phyloP scores from a whole-genome alignment of 2,329 filamentous ascomycete genomes.

The Botrytis paeoniae region DNA sequence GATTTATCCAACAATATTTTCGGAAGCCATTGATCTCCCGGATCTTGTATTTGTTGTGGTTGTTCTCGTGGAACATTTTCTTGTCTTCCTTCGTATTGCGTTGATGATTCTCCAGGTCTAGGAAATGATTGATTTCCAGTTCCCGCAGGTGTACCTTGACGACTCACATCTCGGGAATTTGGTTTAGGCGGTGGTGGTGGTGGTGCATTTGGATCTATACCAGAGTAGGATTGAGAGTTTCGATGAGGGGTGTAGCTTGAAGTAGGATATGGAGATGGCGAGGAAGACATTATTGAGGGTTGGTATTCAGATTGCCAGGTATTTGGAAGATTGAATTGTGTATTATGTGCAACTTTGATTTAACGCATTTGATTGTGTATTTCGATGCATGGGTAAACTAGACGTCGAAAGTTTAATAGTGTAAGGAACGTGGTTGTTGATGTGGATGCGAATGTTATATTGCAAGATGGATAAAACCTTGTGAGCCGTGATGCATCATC shows the following conservation, averaged over 20 bases:
- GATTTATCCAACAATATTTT: slow-evolving; percentile 75
- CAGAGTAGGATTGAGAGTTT: slow-evolving; percentile 39
- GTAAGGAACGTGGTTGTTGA: not conserved
- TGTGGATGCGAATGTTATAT: not conserved
- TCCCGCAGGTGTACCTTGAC: slow-evolving; percentile 59
- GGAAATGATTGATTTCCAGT: slow-evolving; percentile 37
- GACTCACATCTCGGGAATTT: slow-evolving; percentile 64
- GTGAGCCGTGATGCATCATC: not conserved
- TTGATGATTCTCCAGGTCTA: slow-evolving; percentile 30
- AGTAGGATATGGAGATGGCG: slow-evolving; percentile 31
- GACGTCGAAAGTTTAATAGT: not conserved
- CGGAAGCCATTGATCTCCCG: slow-evolving; percentile 75
- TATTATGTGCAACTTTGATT: not conserved
- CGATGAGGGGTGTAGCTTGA: slow-evolving; percentile 27
- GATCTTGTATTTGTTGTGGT: slow-evolving; percentile 48
- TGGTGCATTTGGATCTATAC: slow-evolving; percentile 50
- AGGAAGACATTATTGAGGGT: slow-evolving; percentile 25
- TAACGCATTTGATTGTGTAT: too few species aligned
- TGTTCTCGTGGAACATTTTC: slow-evolving; percentile 21
- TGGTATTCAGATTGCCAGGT: not conserved
- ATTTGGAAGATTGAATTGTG: not conserved
- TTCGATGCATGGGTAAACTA: not conserved
- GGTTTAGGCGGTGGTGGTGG: slow-evolving; percentile 72
- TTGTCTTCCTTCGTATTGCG: slow-evolving; percentile 23
- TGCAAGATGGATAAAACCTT: not conserved